Evolutionary conservation across 768 basidiomycete genomes (phyloP).

Genomic region (Suillus alpinus): DNA sequence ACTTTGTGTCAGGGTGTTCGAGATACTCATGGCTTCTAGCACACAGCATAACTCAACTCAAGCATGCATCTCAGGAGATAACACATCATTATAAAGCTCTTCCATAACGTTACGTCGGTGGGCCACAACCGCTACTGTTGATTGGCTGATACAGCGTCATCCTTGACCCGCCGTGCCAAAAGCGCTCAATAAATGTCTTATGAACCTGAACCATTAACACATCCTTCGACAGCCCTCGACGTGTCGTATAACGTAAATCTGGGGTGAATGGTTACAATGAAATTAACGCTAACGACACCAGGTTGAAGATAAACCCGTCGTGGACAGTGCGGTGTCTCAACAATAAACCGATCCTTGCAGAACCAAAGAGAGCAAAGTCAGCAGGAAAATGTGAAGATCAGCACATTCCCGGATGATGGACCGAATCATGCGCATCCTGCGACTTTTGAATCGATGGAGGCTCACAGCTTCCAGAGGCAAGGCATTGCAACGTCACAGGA

Average conservation of each 20-base stretch:
- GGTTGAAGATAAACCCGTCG: not conserved
- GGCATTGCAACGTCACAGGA: not conserved
- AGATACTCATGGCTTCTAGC: not conserved
- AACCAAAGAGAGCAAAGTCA: not conserved
- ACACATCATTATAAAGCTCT: not conserved
- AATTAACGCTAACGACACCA: not conserved
- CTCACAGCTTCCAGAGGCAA: not conserved
- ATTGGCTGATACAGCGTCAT: constrained; percentile 4
- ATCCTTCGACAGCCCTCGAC: not conserved
- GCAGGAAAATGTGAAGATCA: not conserved
- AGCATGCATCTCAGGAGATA: not conserved
- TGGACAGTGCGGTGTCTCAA: not conserved
- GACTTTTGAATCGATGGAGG: not conserved
- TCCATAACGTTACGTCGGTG: not conserved
- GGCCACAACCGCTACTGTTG: not conserved
- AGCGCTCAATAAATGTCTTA: not conserved
- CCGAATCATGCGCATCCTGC: not conserved
- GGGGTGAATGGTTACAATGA: not conserved
- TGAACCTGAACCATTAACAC: constrained; percentile 1
- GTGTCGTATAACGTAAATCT: constrained; percentile 2
- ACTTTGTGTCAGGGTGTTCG: not conserved
- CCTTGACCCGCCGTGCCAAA: not conserved
- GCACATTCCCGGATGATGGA: not conserved
- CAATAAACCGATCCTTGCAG: not conserved
- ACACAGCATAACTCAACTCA: not conserved